Conservation (phyloP, 1,284 basidiomycete species). For the Thecaphora thlaspeos region DNA sequence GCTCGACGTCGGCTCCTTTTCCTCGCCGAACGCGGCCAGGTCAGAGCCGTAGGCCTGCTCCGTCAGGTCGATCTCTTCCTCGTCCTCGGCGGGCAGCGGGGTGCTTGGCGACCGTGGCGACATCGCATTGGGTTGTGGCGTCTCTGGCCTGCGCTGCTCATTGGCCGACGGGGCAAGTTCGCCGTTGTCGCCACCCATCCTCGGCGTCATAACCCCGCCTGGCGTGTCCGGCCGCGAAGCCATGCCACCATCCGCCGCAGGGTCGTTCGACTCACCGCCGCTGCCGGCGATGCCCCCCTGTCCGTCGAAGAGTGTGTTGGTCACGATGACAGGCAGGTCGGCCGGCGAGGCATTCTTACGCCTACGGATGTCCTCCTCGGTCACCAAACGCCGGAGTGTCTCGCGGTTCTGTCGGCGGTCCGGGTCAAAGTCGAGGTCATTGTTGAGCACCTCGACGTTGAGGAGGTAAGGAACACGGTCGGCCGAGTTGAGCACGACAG, state of each 20-base stretch:
- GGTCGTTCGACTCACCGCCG: background rate
- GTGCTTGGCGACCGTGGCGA: background rate
- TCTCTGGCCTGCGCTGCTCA: too few species aligned
- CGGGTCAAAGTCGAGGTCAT: constrained; percentile 93
- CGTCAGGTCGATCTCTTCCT: constrained; percentile 52
- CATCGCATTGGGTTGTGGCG: too few species aligned
- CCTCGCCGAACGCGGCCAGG: constrained; percentile 47
- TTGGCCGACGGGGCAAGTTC: too few species aligned
- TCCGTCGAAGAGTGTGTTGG: background rate
- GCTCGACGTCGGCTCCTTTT: constrained; percentile 15
- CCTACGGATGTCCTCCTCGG: constrained; percentile 66
- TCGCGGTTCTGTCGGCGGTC: constrained; percentile 74
- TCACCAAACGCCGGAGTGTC: constrained; percentile 76
- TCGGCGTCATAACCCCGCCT: too few species aligned
- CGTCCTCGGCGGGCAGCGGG: constrained; percentile 10
- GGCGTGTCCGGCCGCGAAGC: too few species aligned
- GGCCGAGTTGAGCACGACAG: constrained; percentile 96
- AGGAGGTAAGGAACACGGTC: constrained; percentile 92
- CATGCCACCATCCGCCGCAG: too few species aligned
- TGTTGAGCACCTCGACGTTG: constrained; percentile 84
- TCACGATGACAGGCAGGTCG: background rate
- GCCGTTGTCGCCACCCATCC: too few species aligned
- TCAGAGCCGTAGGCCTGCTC: constrained; percentile 55
- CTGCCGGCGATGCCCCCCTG: background rate
- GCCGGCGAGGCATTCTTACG: constrained; percentile 27